Evolutionary conservation across 768 basidiomycete species (phyloP), one percentile per base, ranked within the genome.

Genomic region (Antrodiella citrinella): DNA sequence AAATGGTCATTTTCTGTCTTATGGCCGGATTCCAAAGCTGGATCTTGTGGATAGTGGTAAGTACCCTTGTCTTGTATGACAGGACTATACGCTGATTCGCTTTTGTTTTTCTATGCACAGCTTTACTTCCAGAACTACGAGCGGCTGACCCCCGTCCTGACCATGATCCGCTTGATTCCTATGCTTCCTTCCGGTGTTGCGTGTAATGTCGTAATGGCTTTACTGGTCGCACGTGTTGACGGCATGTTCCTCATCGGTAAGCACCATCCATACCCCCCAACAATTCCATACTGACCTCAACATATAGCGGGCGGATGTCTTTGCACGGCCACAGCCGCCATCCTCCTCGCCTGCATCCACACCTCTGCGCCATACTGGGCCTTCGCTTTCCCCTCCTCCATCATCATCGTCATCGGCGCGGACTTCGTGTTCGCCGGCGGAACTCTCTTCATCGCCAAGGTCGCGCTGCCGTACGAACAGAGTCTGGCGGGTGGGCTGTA

Each of bases 371-470:
- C 79, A 1, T 90, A 81, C 55, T 90, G 88, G 88, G 84, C 82
- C 1, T 84, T 72, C 51, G 80, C 77, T 3, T 90, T 90, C 64
- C 84, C 86, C 0, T 75, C 81, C 1, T 74, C 83, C 0, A 64
- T 77, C 26, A 50, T 84, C 43, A 65, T 75, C 19, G 86, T 88
- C 12, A 72, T 86, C 40, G 88, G 88, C n/a, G 85, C 80, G 1
- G 88, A 90, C 59, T 86, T 90, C 53, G 78, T 85, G 2, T 90
- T 80, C 57, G 68, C 87, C 0, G 67, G 78, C 0, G 88, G 87
- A 1, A 84, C 83, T 3, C 65, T 90, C 12, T 90, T 84, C 55
- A 75, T 87, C 35, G 82, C 86, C 2, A 82, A 81, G 57, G 71
- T 83, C 7, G 72, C 79, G 1, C 61, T 73, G 0, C 79, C 78